Base-by-base conservation (phyloP, 371 early-diverging fungal genomes). In the Mortierella sp. region DNA sequence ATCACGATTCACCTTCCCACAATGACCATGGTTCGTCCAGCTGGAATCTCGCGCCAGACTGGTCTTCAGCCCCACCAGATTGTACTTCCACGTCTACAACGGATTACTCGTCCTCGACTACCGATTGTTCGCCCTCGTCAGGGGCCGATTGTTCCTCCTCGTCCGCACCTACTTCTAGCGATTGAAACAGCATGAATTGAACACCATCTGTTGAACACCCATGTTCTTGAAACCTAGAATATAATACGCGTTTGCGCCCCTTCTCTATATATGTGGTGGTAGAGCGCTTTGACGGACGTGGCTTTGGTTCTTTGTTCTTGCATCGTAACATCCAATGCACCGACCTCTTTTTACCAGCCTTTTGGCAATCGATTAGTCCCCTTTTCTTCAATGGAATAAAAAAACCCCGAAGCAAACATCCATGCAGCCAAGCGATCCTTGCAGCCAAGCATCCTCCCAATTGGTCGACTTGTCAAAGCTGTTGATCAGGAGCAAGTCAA, bases 401-500 rank as follows among this genome's bases (percentile, higher is more conserved):
- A 19, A 21, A 24, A 54, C 24, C 5, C 42, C 42, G 21, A 54
- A 6, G n/a, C n/a, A n/a, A n/a, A n/a, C n/a, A n/a, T n/a, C 54
- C 19, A 54, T 54, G 54, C 16, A 54, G 24, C n/a, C 42, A 9
- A 3, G 54, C 24, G 14, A 48, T 48, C 50, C 1, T 13, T 48
- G 50, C 2, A 10, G 24, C 54, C 6, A 54, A 54, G 24, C 24
- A 21, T 52, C 48, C 21, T 74, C 55, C 84, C 84, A 84, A 1
- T 28, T 16, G 16, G 77, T 72, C 14, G 54, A 63, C 73, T 60
- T 79, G 70, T 55, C 60, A 54, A 71, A 60, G 52, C 72, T 74
- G 45, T 72, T 82, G 58, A 73, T 68, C 3, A 83, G 24, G 31
- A 83, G 38, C 21, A 83, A 9, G 60, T 83, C 77, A 24, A 83